Conservation (phyloP, 1,284 basidiomycete species). For the Rhodotorula sp. region DNA sequence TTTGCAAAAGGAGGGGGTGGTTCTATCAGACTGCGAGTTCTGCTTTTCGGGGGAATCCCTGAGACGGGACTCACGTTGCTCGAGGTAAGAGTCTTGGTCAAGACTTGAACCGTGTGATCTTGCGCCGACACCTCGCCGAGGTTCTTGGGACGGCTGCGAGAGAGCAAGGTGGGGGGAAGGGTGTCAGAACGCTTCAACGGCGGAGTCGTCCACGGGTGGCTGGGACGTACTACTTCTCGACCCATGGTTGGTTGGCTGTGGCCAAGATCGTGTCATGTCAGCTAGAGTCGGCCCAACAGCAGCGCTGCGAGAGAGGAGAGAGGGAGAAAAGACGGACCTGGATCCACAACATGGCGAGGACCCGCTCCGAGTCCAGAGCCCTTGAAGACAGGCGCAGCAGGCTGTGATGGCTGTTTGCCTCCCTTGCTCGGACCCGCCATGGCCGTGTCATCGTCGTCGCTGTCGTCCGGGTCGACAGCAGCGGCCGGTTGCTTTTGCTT, state of each 20-base stretch:
- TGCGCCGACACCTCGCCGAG: slow-evolving; percentile 97
- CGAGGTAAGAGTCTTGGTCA: slow-evolving; percentile 84
- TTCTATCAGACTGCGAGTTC: no score
- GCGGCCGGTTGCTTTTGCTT: slow-evolving; percentile 8
- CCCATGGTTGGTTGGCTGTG: slow-evolving; percentile 75
- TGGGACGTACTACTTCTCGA: slow-evolving; percentile 83
- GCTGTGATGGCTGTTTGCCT: no score
- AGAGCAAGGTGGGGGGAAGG: not conserved
- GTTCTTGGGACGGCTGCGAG: slow-evolving; percentile 82
- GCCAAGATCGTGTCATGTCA: not conserved
- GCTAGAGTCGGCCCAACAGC: not conserved
- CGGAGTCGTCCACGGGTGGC: not conserved
- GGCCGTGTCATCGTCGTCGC: not conserved
- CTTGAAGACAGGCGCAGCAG: slow-evolving; percentile 17
- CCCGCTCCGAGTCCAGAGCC: slow-evolving; percentile 42
- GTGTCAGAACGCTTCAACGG: not conserved
- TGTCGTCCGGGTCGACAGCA: not conserved
- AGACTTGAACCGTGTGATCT: slow-evolving; percentile 89
- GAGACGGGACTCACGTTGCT: slow-evolving; percentile 92
- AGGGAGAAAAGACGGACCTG: slow-evolving; percentile 48
- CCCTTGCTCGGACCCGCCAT: not conserved
- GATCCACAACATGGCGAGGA: slow-evolving; percentile 56
- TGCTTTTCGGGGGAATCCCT: no score
- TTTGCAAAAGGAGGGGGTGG: no score
- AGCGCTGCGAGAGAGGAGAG: not conserved